A percentile compares a stretch with the other conserved stretches of the same genome.
Evolutionary conservation across 23 red algal genomes (phyloP).

Genomic region (Agarophyton chilense): DNA sequence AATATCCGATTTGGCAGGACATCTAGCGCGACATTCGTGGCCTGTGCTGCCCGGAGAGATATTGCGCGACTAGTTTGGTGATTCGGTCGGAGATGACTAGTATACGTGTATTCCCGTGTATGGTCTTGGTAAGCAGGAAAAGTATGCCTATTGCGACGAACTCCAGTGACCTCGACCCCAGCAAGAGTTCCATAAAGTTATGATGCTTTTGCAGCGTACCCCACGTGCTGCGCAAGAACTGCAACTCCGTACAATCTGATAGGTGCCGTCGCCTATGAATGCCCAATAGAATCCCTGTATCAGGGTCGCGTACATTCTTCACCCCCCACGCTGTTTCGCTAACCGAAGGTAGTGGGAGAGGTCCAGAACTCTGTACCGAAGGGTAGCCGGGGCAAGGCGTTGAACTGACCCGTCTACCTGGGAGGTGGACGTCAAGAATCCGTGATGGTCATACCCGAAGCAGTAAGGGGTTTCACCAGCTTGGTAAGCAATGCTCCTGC

Average conservation of each 20-base stretch:
- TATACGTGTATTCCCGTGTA: no score
- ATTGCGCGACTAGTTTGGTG: no score
- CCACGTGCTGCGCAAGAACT: background rate
- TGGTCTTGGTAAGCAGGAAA: no score
- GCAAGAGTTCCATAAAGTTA: background rate
- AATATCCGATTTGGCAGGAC: no score
- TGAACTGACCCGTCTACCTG: background rate
- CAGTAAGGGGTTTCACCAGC: background rate
- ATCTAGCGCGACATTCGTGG: no score
- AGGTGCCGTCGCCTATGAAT: slow-evolving; percentile 4
- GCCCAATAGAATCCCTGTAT: slow-evolving; percentile 7
- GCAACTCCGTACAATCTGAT: background rate
- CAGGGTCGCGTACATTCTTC: slow-evolving; percentile 23
- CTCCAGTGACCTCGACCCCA: slow-evolving; percentile 5
- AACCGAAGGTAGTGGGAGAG: background rate
- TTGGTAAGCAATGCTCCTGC: background rate
- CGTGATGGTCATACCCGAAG: background rate
- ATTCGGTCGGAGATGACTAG: no score
- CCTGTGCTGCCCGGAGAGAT: no score
- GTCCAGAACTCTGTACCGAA: background rate
- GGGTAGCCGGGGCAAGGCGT: background rate
- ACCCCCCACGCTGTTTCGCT: background rate
- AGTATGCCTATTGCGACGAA: no score
- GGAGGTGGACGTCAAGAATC: background rate
- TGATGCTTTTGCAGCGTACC: background rate